Percentiles rank a stretch among this genome's conserved stretches.
Conservation (phyloP, 257 asterid species). For the Cruciata laevipes region DNA sequence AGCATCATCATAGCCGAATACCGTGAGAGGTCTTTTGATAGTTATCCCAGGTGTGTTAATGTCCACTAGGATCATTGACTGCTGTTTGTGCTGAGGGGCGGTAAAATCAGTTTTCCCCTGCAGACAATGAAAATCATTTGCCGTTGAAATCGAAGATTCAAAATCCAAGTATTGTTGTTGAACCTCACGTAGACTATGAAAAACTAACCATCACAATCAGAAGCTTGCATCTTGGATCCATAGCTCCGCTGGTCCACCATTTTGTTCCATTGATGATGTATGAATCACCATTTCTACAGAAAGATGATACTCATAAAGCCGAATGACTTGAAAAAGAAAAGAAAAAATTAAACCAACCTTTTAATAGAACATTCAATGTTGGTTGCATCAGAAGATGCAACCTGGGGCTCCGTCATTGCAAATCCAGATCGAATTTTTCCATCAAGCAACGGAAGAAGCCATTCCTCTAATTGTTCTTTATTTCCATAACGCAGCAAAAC, state of each 20-base stretch:
- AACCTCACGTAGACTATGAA: neutral
- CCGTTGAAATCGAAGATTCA: neutral
- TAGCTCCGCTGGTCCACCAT: slow-evolving; percentile 99
- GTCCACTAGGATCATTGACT: slow-evolving; percentile 91
- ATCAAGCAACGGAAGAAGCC: slow-evolving; percentile 91
- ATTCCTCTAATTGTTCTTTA: slow-evolving; percentile 63
- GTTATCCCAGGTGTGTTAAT: slow-evolving; percentile 66
- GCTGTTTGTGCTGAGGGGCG: slow-evolving; percentile 79
- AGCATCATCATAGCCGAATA: slow-evolving; percentile 94
- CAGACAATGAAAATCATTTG: slow-evolving; percentile 21
- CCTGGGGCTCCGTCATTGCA: slow-evolving; percentile 99
- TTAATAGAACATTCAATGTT: slow-evolving; percentile 89
- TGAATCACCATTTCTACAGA: slow-evolving; percentile 55
- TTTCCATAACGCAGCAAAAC: slow-evolving; percentile 88
- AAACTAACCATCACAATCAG: slow-evolving; percentile 85
- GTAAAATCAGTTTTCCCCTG: slow-evolving; percentile 91
- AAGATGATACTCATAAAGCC: slow-evolving; percentile 3
- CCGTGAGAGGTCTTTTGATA: slow-evolving; percentile 70
- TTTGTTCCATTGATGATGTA: slow-evolving; percentile 82
- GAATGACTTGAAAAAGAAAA: slow-evolving; percentile 1
- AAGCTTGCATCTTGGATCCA: slow-evolving; percentile 96
- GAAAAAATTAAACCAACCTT: slow-evolving; percentile 40
- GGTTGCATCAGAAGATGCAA: slow-evolving; percentile 97
- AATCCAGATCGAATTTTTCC: slow-evolving; percentile 89
- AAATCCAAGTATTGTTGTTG: neutral